phyloP scores from a whole-genome alignment of 2,329 filamentous ascomycete species.

The Ascochyta rabiei region DNA sequence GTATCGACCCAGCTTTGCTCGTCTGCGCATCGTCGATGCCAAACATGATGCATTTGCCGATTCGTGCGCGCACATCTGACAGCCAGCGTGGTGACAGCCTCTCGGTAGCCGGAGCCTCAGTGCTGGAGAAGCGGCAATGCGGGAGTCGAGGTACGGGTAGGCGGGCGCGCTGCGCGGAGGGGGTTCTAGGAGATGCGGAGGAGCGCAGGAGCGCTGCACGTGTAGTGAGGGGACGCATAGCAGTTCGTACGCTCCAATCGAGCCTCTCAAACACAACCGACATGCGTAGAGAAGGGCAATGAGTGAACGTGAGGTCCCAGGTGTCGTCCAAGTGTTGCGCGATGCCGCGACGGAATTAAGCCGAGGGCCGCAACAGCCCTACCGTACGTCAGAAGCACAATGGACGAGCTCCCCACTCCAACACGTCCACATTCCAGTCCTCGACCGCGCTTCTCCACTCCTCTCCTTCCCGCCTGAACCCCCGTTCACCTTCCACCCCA shows the following conservation, averaged over 20 bases:
- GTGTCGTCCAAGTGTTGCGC: slow-evolving; percentile 8
- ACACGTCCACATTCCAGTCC: not conserved
- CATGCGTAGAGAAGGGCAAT: too few relatives aligned
- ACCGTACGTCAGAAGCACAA: slow-evolving; percentile 24
- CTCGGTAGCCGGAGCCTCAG: slow-evolving; percentile 31
- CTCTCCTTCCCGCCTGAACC: not conserved
- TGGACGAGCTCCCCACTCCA: not conserved
- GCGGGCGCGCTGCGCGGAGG: slow-evolving; percentile 4
- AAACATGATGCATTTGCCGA: slow-evolving; percentile 78
- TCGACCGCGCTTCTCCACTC: not conserved
- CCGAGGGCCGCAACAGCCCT: slow-evolving; percentile 20
- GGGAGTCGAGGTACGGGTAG: not conserved
- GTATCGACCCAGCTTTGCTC: slow-evolving; percentile 62
- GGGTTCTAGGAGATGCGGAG: slow-evolving; percentile 3
- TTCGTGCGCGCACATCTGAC: slow-evolving; percentile 66
- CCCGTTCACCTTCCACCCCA: not conserved
- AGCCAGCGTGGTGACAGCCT: slow-evolving; percentile 68
- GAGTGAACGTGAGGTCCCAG: not conserved
- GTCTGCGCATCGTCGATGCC: slow-evolving; percentile 67
- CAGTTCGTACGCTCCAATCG: not conserved
- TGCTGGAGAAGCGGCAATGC: slow-evolving; percentile 12
- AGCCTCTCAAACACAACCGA: not conserved
- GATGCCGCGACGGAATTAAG: slow-evolving; percentile 16
- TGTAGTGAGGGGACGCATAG: slow-evolving; percentile 27
- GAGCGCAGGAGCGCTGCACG: slow-evolving; percentile 22